Percentiles rank a stretch among this genome's conserved stretches.
phyloP scores from a whole-genome alignment of 108 stramenopile species.

The Pseudonitzschia delicatissima region DNA sequence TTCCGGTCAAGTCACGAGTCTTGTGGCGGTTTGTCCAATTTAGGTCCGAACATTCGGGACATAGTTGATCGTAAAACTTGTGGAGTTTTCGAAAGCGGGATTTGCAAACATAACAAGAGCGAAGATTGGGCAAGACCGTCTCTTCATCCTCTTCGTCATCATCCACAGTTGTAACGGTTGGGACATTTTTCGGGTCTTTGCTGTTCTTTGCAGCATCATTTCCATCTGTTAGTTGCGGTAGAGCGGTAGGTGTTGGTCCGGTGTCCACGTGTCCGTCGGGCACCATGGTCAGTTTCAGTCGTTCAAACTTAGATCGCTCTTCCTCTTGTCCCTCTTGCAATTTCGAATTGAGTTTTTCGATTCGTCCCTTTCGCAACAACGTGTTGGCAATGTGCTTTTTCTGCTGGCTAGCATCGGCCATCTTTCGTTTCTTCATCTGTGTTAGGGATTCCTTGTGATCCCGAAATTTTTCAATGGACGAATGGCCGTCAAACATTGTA shows the following conservation, averaged over 20 bases:
- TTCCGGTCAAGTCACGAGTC: conserved; percentile 46
- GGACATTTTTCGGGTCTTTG: conserved; percentile 13
- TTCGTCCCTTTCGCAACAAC: conserved; percentile 56
- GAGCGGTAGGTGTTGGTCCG: neutral
- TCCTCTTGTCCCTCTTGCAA: conserved; percentile 58
- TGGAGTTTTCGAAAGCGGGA: conserved; percentile 75
- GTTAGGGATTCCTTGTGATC: conserved; percentile 37
- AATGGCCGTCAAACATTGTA: conserved; percentile 62
- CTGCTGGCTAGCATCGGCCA: conserved; percentile 58
- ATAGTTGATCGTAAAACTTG: conserved; percentile 89
- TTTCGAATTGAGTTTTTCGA: conserved; percentile 60
- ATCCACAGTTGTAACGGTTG: neutral
- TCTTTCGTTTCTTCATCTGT: conserved; percentile 63
- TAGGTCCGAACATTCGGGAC: conserved; percentile 77
- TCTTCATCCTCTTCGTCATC: conserved; percentile 22
- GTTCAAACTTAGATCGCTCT: conserved; percentile 34
- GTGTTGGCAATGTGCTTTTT: conserved; percentile 72
- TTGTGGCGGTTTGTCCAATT: conserved; percentile 83
- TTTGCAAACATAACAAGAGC: conserved; percentile 90
- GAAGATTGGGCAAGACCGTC: conserved; percentile 55
- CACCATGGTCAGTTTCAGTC: conserved; percentile 37
- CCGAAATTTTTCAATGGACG: conserved; percentile 47
- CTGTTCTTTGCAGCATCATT: conserved; percentile 6
- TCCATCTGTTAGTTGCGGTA: conserved; percentile 14
- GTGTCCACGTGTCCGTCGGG: conserved; percentile 83